phyloP scores from a whole-genome alignment of 306 rosid species.

The Cucumis melo region DNA sequence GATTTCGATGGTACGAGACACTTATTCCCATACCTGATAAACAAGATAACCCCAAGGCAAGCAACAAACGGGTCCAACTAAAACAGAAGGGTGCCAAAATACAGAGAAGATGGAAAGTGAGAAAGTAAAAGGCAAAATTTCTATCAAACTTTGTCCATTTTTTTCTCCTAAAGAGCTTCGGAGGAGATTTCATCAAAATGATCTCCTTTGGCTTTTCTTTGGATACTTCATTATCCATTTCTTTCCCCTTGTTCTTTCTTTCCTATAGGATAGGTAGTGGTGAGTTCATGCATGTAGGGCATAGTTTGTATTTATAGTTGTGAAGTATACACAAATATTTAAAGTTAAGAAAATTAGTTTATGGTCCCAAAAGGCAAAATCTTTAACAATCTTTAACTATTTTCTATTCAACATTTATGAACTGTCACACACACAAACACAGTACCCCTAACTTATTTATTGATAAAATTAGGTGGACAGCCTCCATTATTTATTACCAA shows the following conservation, averaged over 20 bases:
- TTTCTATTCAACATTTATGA: neutral
- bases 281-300: neutral
- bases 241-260: neutral
- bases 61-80: neutral
- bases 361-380: neutral
- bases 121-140: neutral
- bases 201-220: neutral
- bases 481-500: neutral
- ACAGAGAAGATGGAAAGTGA: neutral
- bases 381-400: neutral
- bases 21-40: too few relatives aligned
- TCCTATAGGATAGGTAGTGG: neutral
- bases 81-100: too few relatives aligned
- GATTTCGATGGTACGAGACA: too few relatives aligned
- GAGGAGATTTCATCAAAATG: neutral
- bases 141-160: neutral
- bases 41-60: too few relatives aligned
- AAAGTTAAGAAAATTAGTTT: neutral
- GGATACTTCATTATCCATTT: neutral
- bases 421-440: neutral
- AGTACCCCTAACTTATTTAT: neutral
- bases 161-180: neutral
- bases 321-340: neutral
- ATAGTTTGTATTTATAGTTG: neutral
- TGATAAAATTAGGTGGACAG: neutral